Conservation (phyloP, 192 early-diverging fungal genomes). For the Chytriomyces confervae region DNA sequence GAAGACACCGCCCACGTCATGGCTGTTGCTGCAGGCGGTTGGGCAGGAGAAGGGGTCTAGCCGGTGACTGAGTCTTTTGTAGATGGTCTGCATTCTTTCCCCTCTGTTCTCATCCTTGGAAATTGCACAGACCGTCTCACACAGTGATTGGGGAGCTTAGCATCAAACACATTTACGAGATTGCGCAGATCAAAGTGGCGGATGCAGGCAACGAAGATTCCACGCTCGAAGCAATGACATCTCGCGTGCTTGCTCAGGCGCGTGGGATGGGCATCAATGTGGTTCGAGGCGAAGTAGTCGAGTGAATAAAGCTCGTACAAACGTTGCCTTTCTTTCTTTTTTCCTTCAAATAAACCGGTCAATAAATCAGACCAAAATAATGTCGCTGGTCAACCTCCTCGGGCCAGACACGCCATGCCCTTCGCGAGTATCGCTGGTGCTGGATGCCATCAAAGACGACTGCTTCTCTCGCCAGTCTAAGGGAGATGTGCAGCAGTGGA, state of each 20-base stretch:
- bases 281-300: constrained; percentile 46
- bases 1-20: constrained; percentile 86
- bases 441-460: no score
- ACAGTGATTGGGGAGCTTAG: constrained; percentile 79
- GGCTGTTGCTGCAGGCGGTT: constrained; percentile 83
- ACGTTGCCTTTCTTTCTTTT: no score
- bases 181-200: constrained; percentile 85
- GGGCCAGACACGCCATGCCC: no score
- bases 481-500: no score
- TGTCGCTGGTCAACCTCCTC: no score
- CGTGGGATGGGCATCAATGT: constrained; percentile 85
- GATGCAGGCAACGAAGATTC: constrained; percentile 80
- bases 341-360: background rate
- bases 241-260: constrained; percentile 77
- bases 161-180: constrained; percentile 94
- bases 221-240: constrained; percentile 71
- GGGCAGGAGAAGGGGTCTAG: constrained; percentile 82
- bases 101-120: background rate
- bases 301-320: background rate
- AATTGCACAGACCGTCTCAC: constrained; percentile 68
- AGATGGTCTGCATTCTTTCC: no score
- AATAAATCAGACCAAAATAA: background rate
- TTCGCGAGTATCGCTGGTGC: no score
- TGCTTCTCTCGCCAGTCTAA: no score
- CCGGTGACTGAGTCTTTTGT: no score